Conservation (phyloP, 441 rosid species). For the Populus hybrid region DNA sequence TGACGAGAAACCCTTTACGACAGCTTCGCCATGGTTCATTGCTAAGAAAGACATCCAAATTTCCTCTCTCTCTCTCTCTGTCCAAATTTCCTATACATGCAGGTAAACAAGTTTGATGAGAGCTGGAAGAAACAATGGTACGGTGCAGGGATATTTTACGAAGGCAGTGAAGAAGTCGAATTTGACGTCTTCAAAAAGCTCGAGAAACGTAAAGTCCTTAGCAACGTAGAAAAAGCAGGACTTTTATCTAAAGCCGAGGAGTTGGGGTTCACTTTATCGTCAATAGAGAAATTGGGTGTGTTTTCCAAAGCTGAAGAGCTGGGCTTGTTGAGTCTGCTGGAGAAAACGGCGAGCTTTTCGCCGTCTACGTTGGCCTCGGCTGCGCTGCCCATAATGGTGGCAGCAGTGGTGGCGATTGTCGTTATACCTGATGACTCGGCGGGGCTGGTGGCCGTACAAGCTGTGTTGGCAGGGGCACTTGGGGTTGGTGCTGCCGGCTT, state of each 20-base stretch:
- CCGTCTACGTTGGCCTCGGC: slow-evolving; percentile 79
- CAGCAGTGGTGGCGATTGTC: slow-evolving; percentile 64
- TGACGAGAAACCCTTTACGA: not conserved
- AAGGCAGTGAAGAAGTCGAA: slow-evolving; percentile 77
- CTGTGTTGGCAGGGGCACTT: slow-evolving; percentile 61
- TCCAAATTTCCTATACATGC: too few relatives aligned
- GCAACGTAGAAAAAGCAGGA: slow-evolving; percentile 88
- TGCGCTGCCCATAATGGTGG: slow-evolving; percentile 58
- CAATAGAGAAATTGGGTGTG: slow-evolving; percentile 72
- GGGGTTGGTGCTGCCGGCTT: slow-evolving; percentile 63
- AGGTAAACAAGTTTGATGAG: slow-evolving; percentile 75
- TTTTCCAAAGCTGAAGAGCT: slow-evolving; percentile 89
- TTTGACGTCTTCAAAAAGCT: slow-evolving; percentile 90
- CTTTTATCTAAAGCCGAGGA: slow-evolving; percentile 79
- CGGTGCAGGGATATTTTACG: slow-evolving; percentile 85
- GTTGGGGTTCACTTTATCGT: slow-evolving; percentile 67
- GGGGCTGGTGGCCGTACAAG: slow-evolving; percentile 59
- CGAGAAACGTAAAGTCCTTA: slow-evolving; percentile 74
- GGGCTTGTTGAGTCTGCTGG: slow-evolving; percentile 76
- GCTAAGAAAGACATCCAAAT: not conserved
- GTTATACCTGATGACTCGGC: slow-evolving; percentile 79
- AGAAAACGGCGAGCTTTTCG: slow-evolving; percentile 52
- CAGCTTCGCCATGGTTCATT: not conserved
- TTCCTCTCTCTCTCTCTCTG: not conserved
- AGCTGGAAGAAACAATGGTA: slow-evolving; percentile 83